Conservation (phyloP, 192 early-diverging fungal species). For the Radiomyces spectabilis region DNA sequence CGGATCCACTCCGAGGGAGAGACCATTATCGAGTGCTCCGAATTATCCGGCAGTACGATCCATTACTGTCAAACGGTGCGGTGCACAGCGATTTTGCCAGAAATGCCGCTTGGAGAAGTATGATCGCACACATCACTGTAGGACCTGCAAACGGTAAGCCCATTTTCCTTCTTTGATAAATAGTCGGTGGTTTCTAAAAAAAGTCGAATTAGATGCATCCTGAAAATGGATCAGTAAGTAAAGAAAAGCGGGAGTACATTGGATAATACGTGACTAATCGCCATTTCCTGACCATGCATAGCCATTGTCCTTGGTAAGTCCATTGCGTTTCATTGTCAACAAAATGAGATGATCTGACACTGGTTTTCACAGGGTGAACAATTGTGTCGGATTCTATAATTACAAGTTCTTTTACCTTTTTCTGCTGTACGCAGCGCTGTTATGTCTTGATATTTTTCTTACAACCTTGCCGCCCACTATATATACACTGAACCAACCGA, state of each 20-base stretch:
- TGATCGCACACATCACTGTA: constrained; percentile 29
- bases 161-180: neutral
- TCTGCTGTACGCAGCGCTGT: constrained; percentile 31
- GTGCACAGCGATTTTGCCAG: constrained; percentile 23
- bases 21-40: neutral
- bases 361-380: constrained; percentile 16
- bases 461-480: constrained; percentile 30
- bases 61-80: constrained; percentile 24
- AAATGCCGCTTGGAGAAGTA: constrained; percentile 25
- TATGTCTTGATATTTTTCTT: constrained; percentile 27
- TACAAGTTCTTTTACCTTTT: constrained; percentile 45
- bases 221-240: constrained; percentile 37
- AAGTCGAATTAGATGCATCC: constrained; percentile 20
- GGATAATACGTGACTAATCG: neutral
- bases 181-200: too few relatives aligned
- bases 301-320: constrained; percentile 30
- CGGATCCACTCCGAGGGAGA: neutral
- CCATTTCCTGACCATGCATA: neutral
- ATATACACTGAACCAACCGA: constrained; percentile 8
- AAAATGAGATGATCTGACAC: neutral
- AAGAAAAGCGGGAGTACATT: neutral
- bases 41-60: neutral
- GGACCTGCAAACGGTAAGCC: constrained; percentile 23
- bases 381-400: constrained; percentile 28
- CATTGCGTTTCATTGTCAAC: too few relatives aligned